Evolutionary conservation across 148 eudicot genomes (phyloP), one percentile per base, ranked within the genome.

Genomic region (Simmondsia chinensis): DNA sequence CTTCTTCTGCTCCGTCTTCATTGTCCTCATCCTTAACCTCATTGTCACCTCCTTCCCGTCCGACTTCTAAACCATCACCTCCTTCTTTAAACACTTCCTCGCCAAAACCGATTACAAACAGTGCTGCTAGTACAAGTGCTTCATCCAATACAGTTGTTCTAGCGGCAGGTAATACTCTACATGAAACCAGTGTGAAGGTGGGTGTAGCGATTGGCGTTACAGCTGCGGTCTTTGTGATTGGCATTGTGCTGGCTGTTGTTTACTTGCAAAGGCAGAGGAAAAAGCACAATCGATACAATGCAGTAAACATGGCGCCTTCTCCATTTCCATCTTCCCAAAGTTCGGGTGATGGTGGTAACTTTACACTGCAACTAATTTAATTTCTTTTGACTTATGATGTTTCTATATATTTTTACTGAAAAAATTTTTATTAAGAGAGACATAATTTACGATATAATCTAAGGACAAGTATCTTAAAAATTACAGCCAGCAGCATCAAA

Each of bases 321-420:
- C 80, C 83, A 32, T 73, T 53, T 71, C 51, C 66, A 41, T 78
- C 95, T 50, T 69, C 94, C 42, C 95, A 65, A 40, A 57, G 48
- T 44, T 79, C 94, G 57, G 95, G 99, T 91, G 57, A 48, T 43
- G 13, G n/a, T n/a, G n/a, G n/a, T n/a, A n/a, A n/a, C n/a, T n/a
- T n/a, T n/a, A n/a, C n/a, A n/a, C n/a, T n/a, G n/a, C n/a, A n/a
- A n/a, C n/a, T n/a, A n/a, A n/a, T n/a, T n/a, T n/a, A n/a, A n/a
- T n/a, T n/a, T n/a, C n/a, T n/a, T n/a, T n/a, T n/a, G n/a, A n/a
- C n/a, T n/a, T n/a, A n/a, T n/a, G n/a, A n/a, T n/a, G n/a, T n/a
- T n/a, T n/a, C n/a, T n/a, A n/a, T n/a, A n/a, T n/a, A n/a, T n/a
- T n/a, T n/a, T n/a, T n/a, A n/a, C n/a, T n/a, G n/a, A n/a, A n/a